Conservation (phyloP, 2,329 filamentous ascomycete genomes). For the Byssochlamys sp. region DNA sequence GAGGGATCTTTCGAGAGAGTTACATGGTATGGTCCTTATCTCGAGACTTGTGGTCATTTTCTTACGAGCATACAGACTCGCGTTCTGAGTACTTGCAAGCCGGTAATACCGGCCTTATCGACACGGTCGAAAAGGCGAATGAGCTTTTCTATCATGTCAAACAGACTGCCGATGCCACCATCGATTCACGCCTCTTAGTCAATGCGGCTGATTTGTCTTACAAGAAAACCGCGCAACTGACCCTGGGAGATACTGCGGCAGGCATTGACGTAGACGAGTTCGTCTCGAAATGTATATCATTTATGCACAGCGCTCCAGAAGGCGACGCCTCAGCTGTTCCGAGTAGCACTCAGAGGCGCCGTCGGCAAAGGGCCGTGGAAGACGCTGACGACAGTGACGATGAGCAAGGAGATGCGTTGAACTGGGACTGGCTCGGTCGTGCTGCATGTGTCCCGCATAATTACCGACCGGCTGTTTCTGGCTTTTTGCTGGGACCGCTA, state of each 20-base stretch:
- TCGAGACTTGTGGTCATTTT: neutral
- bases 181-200: conserved; percentile 80
- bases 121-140: conserved; percentile 59
- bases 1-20: conserved; percentile 54
- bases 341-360: conserved; percentile 28
- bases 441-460: conserved; percentile 66
- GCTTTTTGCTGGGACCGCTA: conserved; percentile 79
- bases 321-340: conserved; percentile 42
- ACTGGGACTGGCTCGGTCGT: conserved; percentile 76
- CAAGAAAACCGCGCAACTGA: conserved; percentile 65
- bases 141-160: conserved; percentile 58
- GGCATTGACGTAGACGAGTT: conserved; percentile 87
- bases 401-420: conserved; percentile 65
- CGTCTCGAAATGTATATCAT: conserved; percentile 77
- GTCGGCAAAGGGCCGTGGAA: conserved; percentile 20
- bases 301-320: conserved; percentile 63
- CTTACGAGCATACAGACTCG: conserved; percentile 46
- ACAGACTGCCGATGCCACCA: conserved; percentile 80
- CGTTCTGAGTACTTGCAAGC: conserved; percentile 60
- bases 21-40: conserved; percentile 42
- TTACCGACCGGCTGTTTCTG: conserved; percentile 63
- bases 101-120: conserved; percentile 54
- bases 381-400: conserved; percentile 55
- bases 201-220: conserved; percentile 69
- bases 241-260: conserved; percentile 60